phyloP scores from a whole-genome alignment of 345 rosid species.

The Citrus maxima region DNA sequence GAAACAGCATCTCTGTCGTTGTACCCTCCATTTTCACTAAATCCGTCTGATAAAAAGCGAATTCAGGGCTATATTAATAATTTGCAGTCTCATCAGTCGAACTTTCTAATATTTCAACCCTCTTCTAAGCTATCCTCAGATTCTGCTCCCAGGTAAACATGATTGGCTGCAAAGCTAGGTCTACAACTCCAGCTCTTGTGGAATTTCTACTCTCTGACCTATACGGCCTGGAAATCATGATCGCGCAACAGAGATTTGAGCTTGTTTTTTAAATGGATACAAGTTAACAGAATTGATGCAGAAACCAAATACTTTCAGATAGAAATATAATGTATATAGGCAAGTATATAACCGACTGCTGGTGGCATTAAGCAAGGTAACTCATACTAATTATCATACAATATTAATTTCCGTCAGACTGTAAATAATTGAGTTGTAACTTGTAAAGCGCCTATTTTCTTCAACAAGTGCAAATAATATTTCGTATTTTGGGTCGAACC shows the following conservation, averaged over 20 bases:
- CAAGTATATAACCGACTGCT: neutral
- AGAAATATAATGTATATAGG: constrained; percentile 3
- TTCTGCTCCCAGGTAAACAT: constrained; percentile 14
- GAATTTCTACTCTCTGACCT: neutral
- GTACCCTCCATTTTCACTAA: constrained; percentile 52
- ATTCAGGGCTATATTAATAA: constrained; percentile 51
- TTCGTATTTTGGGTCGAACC: neutral
- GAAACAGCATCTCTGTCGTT: constrained; percentile 63
- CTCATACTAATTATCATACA: too few species aligned
- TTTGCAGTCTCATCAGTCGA: constrained; percentile 52
- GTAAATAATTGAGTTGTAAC: neutral
- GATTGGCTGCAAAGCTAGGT: constrained; percentile 17
- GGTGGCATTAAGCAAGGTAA: neutral
- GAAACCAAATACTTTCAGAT: neutral
- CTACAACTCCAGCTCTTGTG: neutral
- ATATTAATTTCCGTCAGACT: neutral
- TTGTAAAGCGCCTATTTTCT: neutral
- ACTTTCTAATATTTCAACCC: constrained; percentile 19
- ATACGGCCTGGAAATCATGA: neutral
- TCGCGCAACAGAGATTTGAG: constrained; percentile 14
- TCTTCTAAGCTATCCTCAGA: constrained; percentile 14
- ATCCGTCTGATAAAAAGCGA: constrained; percentile 44
- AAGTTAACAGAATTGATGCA: neutral
- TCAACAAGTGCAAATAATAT: neutral
- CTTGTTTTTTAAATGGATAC: constrained; percentile 5